Evolutionary conservation across 306 rosid species (phyloP), one percentile per base, ranked within the genome.

Genomic region (Argentina anserina): DNA sequence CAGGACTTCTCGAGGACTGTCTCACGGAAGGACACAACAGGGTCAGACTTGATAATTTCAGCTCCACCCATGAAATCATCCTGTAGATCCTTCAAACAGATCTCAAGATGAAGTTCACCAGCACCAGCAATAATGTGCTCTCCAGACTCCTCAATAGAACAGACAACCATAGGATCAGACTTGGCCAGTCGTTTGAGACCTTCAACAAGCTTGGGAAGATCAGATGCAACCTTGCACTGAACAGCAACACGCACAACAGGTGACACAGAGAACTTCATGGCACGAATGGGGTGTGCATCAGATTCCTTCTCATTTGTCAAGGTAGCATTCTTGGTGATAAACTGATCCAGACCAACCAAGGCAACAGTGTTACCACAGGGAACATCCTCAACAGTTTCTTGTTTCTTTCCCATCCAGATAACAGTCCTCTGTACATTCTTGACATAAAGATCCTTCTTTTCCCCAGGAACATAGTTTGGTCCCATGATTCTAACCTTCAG

Each of bases 401-500:
- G 97, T 37, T 2, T 90, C 90, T 93, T 93, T 15, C 98, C 98
- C 98, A 90, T 93, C 98, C 97, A 93, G 72, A 93, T 93, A 2
- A 93, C 97, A 68, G 98, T 93, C 65, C 97, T 76, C 80, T 93
- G 98, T n/a, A 91, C 97, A 46, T 97, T 90, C 80, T 93, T 93
- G 1, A 80, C 85, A 11, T 93, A 91, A 74, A 93, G 55, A 40
- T 93, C 98, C 95, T 93, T 93, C 80, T 93, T 93, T 73, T 91
- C 94, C 0, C 97, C 92, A 20, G 98, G 98, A 34, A 91, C 94
- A 40, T 15, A 94, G 73, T 94, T 94, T 37, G 97, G 98, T 68
- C 98, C 98, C 97, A 94, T 94, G 64, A 91, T 94, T 73, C 98
- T 87, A 20, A 94, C 98, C 86, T 93, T 94, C 88, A 94, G 36